Conservation (phyloP, 306 rosid genomes). For the Mimosa bimucronata region DNA sequence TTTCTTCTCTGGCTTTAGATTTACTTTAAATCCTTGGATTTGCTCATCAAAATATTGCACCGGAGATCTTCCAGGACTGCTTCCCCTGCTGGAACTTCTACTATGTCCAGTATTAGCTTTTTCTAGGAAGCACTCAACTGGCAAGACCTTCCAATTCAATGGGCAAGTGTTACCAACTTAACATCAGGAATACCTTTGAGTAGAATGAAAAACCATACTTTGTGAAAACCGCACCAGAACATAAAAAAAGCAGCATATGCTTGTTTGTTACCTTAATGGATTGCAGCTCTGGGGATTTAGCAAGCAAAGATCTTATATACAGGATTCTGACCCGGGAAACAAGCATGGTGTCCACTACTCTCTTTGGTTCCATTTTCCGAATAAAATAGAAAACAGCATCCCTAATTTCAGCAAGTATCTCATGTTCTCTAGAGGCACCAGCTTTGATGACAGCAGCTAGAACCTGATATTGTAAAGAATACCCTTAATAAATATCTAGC, state of each 20-base stretch:
- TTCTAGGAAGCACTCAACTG: constrained; percentile 76
- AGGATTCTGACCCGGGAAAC: constrained; percentile 86
- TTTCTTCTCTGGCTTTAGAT: no score
- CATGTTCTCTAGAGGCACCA: constrained; percentile 92
- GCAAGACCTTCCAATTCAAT: constrained; percentile 56
- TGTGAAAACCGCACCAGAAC: not conserved
- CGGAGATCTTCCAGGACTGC: no score
- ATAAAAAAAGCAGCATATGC: constrained; percentile 5
- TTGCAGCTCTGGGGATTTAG: constrained; percentile 87
- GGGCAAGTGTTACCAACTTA: constrained; percentile 26
- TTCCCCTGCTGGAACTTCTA: constrained; percentile 79
- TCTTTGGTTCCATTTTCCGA: constrained; percentile 77
- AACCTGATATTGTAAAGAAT: constrained; percentile 52
- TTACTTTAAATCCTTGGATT: no score
- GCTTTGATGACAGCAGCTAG: constrained; percentile 90
- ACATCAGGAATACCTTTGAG: constrained; percentile 21
- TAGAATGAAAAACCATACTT: not conserved
- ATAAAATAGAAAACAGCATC: constrained; percentile 82
- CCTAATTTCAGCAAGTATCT: constrained; percentile 86
- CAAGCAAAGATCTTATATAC: constrained; percentile 83
- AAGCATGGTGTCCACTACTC: constrained; percentile 88
- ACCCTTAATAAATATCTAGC: not conserved
- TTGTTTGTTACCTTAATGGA: constrained; percentile 71
- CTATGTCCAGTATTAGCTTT: constrained; percentile 69
- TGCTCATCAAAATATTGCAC: no score